These are phyloP conservation scores for Mytilinidion resinicola DNA, from an alignment of 495 filamentous ascomycete species.

Conservation along the genomic window DNA sequence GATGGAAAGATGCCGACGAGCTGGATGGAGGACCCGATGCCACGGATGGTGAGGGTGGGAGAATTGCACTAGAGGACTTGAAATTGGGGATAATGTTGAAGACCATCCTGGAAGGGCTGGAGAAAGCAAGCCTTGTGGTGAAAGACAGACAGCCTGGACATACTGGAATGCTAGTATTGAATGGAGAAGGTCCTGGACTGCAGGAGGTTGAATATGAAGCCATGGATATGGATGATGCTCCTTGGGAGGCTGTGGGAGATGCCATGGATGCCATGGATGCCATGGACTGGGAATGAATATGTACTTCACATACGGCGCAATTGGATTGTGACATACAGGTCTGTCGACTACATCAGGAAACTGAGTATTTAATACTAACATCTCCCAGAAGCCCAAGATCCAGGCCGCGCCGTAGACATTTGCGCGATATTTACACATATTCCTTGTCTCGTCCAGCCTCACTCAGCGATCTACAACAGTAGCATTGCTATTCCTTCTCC, in stretches of 20 bases:
- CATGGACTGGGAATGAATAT: constrained; percentile 18
- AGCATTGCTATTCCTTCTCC: no score
- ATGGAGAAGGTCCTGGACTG: background rate
- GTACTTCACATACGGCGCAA: no score
- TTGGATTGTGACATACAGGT: no score
- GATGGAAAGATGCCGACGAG: constrained; percentile 57
- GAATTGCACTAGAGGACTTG: constrained; percentile 46
- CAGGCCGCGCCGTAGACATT: no score
- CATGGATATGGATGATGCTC: constrained; percentile 21
- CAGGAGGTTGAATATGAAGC: background rate
- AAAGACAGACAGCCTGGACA: constrained; percentile 15
- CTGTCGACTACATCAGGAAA: no score
- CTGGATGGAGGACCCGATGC: constrained; percentile 20
- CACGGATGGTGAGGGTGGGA: constrained; percentile 26
- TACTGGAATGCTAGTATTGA: constrained; percentile 6
- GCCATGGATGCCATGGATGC: constrained; percentile 69
- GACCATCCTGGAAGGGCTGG: constrained; percentile 38
- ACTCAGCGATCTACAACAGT: no score
- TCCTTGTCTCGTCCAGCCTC: no score
- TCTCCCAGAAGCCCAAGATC: no score
- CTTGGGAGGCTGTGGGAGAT: constrained; percentile 57
- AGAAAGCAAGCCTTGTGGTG: constrained; percentile 35
- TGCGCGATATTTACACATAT: no score
- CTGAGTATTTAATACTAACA: no score
- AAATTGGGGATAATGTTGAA: constrained; percentile 40